Base-by-base conservation (phyloP, 2,329 filamentous ascomycete genomes). In the Fusarium camptoceras region DNA sequence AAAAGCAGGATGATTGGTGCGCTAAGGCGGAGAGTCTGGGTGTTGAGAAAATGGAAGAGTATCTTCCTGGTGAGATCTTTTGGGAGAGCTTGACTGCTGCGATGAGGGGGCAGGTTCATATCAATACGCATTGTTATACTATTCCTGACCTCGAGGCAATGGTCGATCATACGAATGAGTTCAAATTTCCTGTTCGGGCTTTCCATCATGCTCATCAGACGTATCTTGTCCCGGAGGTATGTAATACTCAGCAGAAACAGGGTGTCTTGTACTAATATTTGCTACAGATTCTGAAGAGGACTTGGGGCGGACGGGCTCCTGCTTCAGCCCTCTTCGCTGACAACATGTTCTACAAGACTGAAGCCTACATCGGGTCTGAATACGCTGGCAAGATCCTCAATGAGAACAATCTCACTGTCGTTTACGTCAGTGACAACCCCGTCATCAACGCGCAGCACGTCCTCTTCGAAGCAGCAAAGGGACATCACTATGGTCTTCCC, bases 61-160 rank as follows among this genome's bases (percentile, higher is more conserved):
- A 92, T 71, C 82, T 92, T 4, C 89, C 89, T 0, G 84, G 87
- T 72, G 85, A 90, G 24, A 81, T 92, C 20, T 77, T 85, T 50
- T 91, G 89, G 87, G 90, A 92, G 70, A 85, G 86, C 0, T 79
- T 92, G 3, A 82, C 83, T 9, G 91, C 89, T 1, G 88, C 88
- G 5, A 78, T 92, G 37, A 84, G 90, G 41, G 90, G 90, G 0
- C 88, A 92, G 69, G 88, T 92, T 8, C 85, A 89, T 63, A 84
- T 92, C 68, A 92, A 92, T 79, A 89, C 88, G 0, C 91, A 93
- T 72, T 92, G 91, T 79, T 93, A 92, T 77, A 92, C 89, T 0
- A 83, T 91, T 3, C 85, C 89, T 1, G 91, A 92, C 71, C 81
- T 92, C 10, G 90, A 92, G 77, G 87, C 88, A 31, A 91, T 92